Evolutionary conservation across 371 early-diverging fungal genomes (phyloP), one percentile per base, ranked within the genome.

Genomic region (Mortierella sp.): DNA sequence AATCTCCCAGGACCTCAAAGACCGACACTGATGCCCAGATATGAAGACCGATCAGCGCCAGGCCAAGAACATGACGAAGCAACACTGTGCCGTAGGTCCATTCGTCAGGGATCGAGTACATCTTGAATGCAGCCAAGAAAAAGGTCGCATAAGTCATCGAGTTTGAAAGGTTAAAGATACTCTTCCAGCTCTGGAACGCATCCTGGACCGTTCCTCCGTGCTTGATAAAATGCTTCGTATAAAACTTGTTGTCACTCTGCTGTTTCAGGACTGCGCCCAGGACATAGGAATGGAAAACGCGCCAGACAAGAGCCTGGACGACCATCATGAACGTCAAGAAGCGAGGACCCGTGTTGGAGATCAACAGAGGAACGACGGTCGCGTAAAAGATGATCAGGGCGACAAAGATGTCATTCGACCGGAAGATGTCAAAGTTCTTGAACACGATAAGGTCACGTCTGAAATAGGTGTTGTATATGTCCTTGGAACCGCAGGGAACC

Each of bases 171-270:
- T 97, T 97, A 83, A 91, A 97, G n/a, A 97, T 85, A 62, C 89
- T 91, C 76, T 96, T 97, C 98, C 98, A 98, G 81, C 92, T 93
- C 51, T 89, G 80, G 70, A 97, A 97, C 0, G 97, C 96, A 54
- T 97, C 96, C 57, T 87, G 83, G 12, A 87, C 83, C 50, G 89
- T 90, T 14, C 91, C 93, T 19, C 99, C 99, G 78, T 89, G 91
- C 76, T 93, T 94, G 71, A 98, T 93, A 67, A 93, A 97, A 82
- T 95, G 95, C 51, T 93, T 89, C 6, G 93, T 97, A 72, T 95
- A 96, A 39, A 87, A 87, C 71, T 94, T 94, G 67, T 81, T 78
- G 11, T 81, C 80, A 51, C 93, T 93, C 76, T 98, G 98, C 46
- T 84, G 78, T 34, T 82, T 83, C 58, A 98, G 83, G 19, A 97